Percentiles rank a stretch among this genome's conserved stretches.
Conservation (phyloP, 2,329 filamentous ascomycete genomes). For the Bipolaris zeicola region DNA sequence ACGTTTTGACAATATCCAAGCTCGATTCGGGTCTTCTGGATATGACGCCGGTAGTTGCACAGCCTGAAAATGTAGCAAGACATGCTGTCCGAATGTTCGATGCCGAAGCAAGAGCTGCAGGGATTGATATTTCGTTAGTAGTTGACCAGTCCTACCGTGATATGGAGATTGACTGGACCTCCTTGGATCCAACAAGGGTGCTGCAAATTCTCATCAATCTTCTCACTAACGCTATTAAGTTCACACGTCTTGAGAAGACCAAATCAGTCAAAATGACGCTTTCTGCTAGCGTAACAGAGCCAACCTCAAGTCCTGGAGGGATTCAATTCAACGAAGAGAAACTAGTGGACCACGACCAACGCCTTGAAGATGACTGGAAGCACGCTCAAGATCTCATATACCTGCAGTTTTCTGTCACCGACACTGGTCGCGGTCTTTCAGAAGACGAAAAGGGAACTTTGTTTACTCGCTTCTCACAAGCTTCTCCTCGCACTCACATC, state of each 20-base stretch:
- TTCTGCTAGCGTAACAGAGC: slow-evolving; percentile 38
- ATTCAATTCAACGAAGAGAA: slow-evolving; percentile 36
- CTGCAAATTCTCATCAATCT: slow-evolving; percentile 48
- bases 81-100: slow-evolving; percentile 48
- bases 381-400: slow-evolving; percentile 36
- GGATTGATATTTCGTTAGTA: slow-evolving; percentile 32
- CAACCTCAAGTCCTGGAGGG: slow-evolving; percentile 38
- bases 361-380: slow-evolving; percentile 42
- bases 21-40: slow-evolving; percentile 51
- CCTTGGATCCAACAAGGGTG: slow-evolving; percentile 51
- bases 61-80: slow-evolving; percentile 40
- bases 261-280: slow-evolving; percentile 46
- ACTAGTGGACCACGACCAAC: slow-evolving; percentile 25
- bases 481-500: slow-evolving; percentile 41
- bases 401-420: slow-evolving; percentile 44
- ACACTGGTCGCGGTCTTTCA: slow-evolving; percentile 50
- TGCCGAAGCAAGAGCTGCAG: slow-evolving; percentile 39
- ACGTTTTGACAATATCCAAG: slow-evolving; percentile 54
- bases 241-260: slow-evolving; percentile 44
- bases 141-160: slow-evolving; percentile 48
- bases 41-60: slow-evolving; percentile 49
- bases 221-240: slow-evolving; percentile 54
- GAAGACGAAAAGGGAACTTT: slow-evolving; percentile 42
- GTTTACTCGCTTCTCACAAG: slow-evolving; percentile 42
- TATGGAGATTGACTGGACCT: slow-evolving; percentile 46